Evolutionary conservation across 176 grass and related monocot species (phyloP), one percentile per base, ranked within the genome.

Genomic region (Rhynchospora tenuis): DNA sequence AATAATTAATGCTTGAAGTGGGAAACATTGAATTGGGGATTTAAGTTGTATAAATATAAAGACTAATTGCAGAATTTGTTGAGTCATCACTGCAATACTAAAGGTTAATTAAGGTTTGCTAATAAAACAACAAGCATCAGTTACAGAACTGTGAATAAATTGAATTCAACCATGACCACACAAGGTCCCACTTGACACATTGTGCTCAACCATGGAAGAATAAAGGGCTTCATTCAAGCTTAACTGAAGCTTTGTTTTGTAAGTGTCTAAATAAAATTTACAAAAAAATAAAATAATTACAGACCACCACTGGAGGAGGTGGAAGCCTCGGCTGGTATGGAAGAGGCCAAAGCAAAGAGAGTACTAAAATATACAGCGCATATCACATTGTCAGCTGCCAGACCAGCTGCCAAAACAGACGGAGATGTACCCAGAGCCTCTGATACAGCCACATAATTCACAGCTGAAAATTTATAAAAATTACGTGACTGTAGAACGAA

Each of bases 331-430:
- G 84, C 79, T 7, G 88, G 91, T 51, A 93, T 93, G 15, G 84
- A 93, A 65, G 88, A 82, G n/a, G 89, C 87, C 33, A 97, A 71
- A 52, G 89, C 89, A 83, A 93, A 93, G 29, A 93, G 85, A 28
- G 83, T 89, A 7, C 91, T 88, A 64, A 97, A 97, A 72, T 91
- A 97, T 29, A 91, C 29, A 65, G 94, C 91, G 59, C 94, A 93
- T 85, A 93, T 97, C 20, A 97, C 56, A 86, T 97, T 97, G 73
- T 93, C 94, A 12, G 94, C 91, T 27, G 94, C 89, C 7, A 91
- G 65, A 26, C 94, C 94, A 27, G 94, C 91, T 0, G 89, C 87
- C 58, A 90, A 68, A 81, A 97, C 86, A 11, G 94, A 93, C 14
- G 94, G 91, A 42, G 94, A 85, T 50, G 90, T 82, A 28, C 58